Conservation (phyloP, 2,329 filamentous ascomycete genomes). For the Scedosporium apiospermum region DNA sequence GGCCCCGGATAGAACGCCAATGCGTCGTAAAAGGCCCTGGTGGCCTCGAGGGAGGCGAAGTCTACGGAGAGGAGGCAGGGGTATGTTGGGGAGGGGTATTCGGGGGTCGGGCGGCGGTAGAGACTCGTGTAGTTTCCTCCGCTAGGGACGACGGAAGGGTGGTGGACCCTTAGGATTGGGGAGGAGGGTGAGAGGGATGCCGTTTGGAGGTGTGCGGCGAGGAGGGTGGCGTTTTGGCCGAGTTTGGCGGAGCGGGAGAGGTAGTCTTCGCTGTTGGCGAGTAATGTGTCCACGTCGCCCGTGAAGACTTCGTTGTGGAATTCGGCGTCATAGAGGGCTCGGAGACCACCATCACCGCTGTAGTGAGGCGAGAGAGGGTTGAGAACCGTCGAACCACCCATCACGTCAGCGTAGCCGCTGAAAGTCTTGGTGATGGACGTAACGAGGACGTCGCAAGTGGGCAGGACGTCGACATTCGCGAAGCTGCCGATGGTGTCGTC, state of each 20-base stretch:
- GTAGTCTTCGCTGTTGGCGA: conserved; percentile 34
- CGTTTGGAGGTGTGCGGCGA: conserved; percentile 28
- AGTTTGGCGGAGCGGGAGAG: conserved; percentile 26
- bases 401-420: conserved; percentile 44
- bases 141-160: conserved; percentile 29
- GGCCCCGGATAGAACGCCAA: conserved; percentile 40
- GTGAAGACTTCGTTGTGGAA: conserved; percentile 31
- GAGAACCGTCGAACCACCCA: conserved; percentile 40
- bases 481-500: conserved; percentile 41
- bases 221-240: conserved; percentile 33
- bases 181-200: conserved; percentile 18
- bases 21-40: conserved; percentile 38
- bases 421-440: conserved; percentile 50
- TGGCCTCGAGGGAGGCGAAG: conserved; percentile 29
- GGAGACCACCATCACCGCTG: conserved; percentile 16
- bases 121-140: conserved; percentile 22
- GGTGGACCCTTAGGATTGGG: conserved; percentile 30
- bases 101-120: conserved; percentile 26
- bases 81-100: conserved; percentile 39
- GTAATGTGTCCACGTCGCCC: conserved; percentile 34
- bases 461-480: conserved; percentile 40
- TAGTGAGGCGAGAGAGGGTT: conserved; percentile 36
- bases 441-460: conserved; percentile 37
- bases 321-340: conserved; percentile 14
- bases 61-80: conserved; percentile 45